Conservation (phyloP, 768 basidiomycete genomes). For the Gyrodon lividus region DNA sequence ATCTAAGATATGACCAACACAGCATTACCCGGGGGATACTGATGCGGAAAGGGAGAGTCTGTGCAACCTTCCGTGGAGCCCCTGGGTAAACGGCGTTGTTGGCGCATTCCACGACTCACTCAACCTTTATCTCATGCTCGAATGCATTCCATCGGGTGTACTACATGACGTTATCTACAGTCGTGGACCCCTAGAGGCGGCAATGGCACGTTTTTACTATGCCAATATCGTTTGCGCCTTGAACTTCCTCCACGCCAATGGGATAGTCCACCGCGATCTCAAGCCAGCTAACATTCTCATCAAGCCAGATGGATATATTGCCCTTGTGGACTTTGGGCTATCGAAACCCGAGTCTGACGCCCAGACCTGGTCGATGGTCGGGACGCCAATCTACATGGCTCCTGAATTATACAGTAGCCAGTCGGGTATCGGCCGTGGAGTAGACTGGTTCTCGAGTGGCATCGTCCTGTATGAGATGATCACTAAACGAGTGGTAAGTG, state of each 20-base stretch:
- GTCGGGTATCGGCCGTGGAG: constrained; percentile 23
- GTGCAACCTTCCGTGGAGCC: constrained; percentile 47
- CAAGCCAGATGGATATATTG: constrained; percentile 54
- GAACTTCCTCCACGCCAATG: constrained; percentile 42
- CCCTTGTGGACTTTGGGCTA: constrained; percentile 52
- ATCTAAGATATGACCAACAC: neutral
- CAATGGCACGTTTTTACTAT: constrained; percentile 49
- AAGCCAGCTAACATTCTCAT: constrained; percentile 60
- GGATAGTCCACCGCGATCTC: constrained; percentile 53
- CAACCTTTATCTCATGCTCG: constrained; percentile 52
- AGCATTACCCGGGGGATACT: constrained; percentile 31
- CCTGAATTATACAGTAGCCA: constrained; percentile 42
- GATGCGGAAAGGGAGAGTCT: constrained; percentile 45
- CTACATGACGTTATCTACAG: constrained; percentile 38
- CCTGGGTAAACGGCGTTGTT: constrained; percentile 50
- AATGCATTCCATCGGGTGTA: constrained; percentile 47
- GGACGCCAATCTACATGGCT: constrained; percentile 49
- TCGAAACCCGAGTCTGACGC: constrained; percentile 24
- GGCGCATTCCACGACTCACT: constrained; percentile 44
- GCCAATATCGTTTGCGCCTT: constrained; percentile 52
- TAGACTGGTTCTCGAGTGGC: constrained; percentile 60
- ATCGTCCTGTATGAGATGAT: constrained; percentile 54
- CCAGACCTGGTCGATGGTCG: constrained; percentile 36
- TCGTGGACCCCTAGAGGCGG: constrained; percentile 31
- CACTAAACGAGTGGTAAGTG: constrained; percentile 35